Evolutionary conservation across 1,284 basidiomycete genomes (phyloP), one percentile per base, ranked within the genome.

Genomic region (Termitomyces sp.): DNA sequence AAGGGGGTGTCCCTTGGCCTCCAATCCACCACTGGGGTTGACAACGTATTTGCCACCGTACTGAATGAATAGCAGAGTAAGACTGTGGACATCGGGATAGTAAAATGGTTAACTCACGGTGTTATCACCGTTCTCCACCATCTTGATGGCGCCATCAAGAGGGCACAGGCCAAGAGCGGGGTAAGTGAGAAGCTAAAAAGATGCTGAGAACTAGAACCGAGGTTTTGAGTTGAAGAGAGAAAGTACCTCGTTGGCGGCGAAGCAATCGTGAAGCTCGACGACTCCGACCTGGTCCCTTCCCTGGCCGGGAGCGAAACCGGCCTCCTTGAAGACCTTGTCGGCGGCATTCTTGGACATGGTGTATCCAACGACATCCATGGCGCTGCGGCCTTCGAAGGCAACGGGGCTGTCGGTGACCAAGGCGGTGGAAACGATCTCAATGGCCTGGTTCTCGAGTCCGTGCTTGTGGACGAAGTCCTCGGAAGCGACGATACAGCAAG

Each of bases 1-100:
- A 18, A 93, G 75, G 2, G 90, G 90, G 65, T 91, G 87, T 1
- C 91, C 91, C 66, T 93, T 93, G 31, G 88, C 88, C 66, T 93
- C 90, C 30, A 94, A 77, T 0, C 91, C 91, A 33, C 91, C 91
- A 50, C 85, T 87, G 0, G 92, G 90, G 63, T 94, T 94, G 46
- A 94, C 70, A n/a, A 93, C 88, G 58, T 81, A 93, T 67, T 91
- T 91, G 11, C 91, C 91, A 28, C 89, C 89, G 57, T 90, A 91
- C 81, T 88, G 54, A 21, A 45, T 88, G 54, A 21, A 45, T 26
- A 9, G 14, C 55, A 19, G 35, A 26, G 33, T 53, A 21, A 62
- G 50, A n/a, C 45, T 52, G 21, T 34, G 45, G 54, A 41, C 37
- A 5, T 26, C 34, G 52, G 31, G 13, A 19, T 18, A 3, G 13